phyloP scores from a whole-genome alignment of 257 asterid genomes.

The Coffea canephora region DNA sequence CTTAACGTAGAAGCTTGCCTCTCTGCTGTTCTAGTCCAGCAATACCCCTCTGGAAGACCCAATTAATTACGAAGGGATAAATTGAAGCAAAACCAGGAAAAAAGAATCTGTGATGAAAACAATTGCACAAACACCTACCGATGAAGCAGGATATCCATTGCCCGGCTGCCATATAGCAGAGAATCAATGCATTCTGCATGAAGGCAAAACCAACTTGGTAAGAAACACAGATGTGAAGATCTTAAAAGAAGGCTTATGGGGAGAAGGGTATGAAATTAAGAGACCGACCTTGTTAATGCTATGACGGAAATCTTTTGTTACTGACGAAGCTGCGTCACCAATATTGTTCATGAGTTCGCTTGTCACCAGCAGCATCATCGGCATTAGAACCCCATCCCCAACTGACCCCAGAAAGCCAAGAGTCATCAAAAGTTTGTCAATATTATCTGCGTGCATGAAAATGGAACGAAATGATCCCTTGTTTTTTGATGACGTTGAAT shows the following conservation, averaged over 20 bases:
- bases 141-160: conserved; percentile 80
- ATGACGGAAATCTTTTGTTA: conserved; percentile 31
- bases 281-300: conserved; percentile 49
- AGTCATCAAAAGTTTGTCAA: conserved; percentile 56
- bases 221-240: background rate
- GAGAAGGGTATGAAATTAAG: background rate
- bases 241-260: background rate
- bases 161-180: conserved; percentile 71
- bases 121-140: conserved; percentile 40
- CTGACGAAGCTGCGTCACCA: conserved; percentile 32
- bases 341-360: conserved; percentile 68
- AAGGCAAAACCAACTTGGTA: background rate
- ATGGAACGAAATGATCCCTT: conserved; percentile 41
- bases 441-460: conserved; percentile 67
- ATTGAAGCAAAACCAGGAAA: background rate
- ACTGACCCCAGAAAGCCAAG: conserved; percentile 62
- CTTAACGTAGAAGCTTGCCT: conserved; percentile 81
- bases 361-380: conserved; percentile 54
- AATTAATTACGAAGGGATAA: background rate
- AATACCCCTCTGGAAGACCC: conserved; percentile 66
- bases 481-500: conserved; percentile 19
- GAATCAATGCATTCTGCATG: conserved; percentile 66
- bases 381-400: conserved; percentile 74
- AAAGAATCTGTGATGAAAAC: background rate
- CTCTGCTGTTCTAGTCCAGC: conserved; percentile 97